Base-by-base conservation (phyloP, 2,329 filamentous ascomycete genomes). In the Davidsoniella australis region DNA sequence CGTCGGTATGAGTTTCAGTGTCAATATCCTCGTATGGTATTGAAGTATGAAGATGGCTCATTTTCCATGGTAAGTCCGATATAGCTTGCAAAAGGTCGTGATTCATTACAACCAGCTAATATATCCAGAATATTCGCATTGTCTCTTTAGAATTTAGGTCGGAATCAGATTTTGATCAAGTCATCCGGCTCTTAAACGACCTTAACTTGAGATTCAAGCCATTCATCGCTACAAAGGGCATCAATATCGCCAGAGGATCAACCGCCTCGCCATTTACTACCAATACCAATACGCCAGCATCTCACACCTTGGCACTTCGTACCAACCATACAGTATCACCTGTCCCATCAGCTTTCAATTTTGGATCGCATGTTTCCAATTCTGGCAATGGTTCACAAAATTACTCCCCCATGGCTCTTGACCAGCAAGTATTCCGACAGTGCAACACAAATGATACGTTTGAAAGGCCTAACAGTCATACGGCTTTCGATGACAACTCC, bases 1-100 rank as follows among this genome's bases (percentile, higher is more conserved):
- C 47, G 51, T 24, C 48, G 51, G 3, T 53, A 53, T 42, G 48
- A 53, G 9, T 41, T 53, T 5, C 51, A 53, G 17, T 48, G 44
- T 41, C 41, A 42, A 17, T 48, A 45, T 40, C 51, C 51, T 5
- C 42, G 45, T 16, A 44, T 53, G 20, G 38, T 53, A 2, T 48
- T 53, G 33, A 53, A 53, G 42, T 53, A 48, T 18, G 48, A 44
- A 24, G 36, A 50, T 23, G 38, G 41, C 36, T 20, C 48, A 1
- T 45, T 23, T 36, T 36, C 40, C 8, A 44, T 45, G 41, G 51
- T 53, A 45, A 24, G 50, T 2, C 10, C 2, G 2, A 26, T 6
- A 39, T 7, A 7, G 26, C 18, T 17, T 20, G 18, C 14, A 9
- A n/a, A 36, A 41, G 8, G 17, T 43, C 8, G 12, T 17, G 8